These are phyloP conservation scores for Phylloporus arenicola DNA, from an alignment of 768 basidiomycete genomes.

Conservation along the genomic window DNA sequence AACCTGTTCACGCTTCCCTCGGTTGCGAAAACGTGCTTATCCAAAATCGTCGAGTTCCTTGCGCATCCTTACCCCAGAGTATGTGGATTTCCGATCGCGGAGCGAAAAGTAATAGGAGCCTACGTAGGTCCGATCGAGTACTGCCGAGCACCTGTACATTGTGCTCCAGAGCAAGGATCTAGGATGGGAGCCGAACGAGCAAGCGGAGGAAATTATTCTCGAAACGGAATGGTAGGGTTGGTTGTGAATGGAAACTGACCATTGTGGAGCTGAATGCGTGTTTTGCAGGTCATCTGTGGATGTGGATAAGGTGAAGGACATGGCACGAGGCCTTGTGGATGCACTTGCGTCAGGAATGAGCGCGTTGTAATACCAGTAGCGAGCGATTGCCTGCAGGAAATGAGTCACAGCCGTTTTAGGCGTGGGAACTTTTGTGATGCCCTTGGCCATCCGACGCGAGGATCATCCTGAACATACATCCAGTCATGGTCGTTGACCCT, in stretches of 20 bases:
- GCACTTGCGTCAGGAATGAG: conserved; percentile 32
- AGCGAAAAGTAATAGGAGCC: conserved; percentile 4
- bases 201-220: conserved; percentile 60
- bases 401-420: conserved; percentile 4
- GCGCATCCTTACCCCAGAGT: conserved; percentile 80
- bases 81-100: conserved; percentile 22
- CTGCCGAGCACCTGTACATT: conserved; percentile 80
- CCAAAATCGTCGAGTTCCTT: conserved; percentile 56
- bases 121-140: conserved; percentile 66
- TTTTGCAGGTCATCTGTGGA: conserved; percentile 46
- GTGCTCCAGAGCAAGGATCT: conserved; percentile 67
- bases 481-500: conserved; percentile 42
- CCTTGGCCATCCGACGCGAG: background rate
- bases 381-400: background rate
- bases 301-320: conserved; percentile 33
- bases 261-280: conserved; percentile 26
- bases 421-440: conserved; percentile 21
- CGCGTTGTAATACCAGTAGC: conserved; percentile 14
- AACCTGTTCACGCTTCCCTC: conserved; percentile 53
- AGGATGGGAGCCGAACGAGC: conserved; percentile 54
- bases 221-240: conserved; percentile 75
- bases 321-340: conserved; percentile 38
- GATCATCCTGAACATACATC: conserved; percentile 4
- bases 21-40: conserved; percentile 39
- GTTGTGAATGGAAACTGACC: conserved; percentile 2